Evolutionary conservation across 495 filamentous ascomycete species (phyloP).

Genomic region (Physcia stellaris): DNA sequence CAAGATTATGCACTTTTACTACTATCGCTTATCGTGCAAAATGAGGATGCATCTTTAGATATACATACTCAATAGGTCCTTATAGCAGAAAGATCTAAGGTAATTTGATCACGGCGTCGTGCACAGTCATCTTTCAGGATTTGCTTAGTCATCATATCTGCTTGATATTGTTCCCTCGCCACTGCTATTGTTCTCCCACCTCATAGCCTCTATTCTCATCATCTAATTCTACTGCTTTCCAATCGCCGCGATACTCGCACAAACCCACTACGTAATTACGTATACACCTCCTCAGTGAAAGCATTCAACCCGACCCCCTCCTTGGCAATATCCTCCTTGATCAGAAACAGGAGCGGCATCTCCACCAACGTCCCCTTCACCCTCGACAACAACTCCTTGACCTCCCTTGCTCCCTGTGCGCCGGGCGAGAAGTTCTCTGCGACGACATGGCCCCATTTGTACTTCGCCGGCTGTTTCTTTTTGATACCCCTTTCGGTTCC

Average conservation of each 20-base stretch:
- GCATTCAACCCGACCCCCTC: constrained; percentile 68
- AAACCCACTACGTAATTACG: constrained; percentile 26
- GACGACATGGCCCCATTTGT: constrained; percentile 78
- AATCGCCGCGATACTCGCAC: no score
- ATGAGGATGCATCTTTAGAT: no score
- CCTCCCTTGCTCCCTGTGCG: constrained; percentile 45
- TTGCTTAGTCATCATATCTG: no score
- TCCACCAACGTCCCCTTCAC: constrained; percentile 75
- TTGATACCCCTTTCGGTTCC: constrained; percentile 29
- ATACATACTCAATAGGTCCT: no score
- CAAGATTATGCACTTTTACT: no score
- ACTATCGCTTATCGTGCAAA: no score
- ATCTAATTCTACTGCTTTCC: not conserved
- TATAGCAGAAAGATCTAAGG: no score
- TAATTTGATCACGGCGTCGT: no score
- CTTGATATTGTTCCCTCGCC: no score
- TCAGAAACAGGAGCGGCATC: constrained; percentile 85
- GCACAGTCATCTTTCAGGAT: no score
- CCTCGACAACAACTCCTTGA: constrained; percentile 67
- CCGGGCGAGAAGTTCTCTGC: constrained; percentile 58
- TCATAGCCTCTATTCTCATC: not conserved
- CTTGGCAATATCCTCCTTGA: constrained; percentile 77
- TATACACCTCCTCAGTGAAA: constrained; percentile 75
- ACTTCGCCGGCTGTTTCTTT: constrained; percentile 31
- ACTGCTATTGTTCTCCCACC: not conserved